phyloP scores from a whole-genome alignment of 176 grass and related monocot species.

The Juncus inflexus region DNA sequence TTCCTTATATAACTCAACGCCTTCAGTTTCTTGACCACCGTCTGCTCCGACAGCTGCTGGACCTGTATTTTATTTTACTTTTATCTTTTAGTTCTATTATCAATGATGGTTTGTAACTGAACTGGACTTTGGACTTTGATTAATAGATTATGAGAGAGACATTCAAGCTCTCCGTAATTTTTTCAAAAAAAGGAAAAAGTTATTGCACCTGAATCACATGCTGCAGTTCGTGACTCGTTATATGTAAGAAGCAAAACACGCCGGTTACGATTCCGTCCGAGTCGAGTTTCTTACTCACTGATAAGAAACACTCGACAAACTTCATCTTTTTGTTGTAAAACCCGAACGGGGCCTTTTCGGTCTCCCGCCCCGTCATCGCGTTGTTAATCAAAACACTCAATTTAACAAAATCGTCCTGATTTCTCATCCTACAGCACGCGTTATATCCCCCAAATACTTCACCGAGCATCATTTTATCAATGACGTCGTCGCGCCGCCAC shows the following conservation, averaged over 20 bases:
- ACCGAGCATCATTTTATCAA: constrained; percentile 83
- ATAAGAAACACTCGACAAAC: constrained; percentile 71
- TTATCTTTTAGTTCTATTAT: too few relatives aligned
- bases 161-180: too few relatives aligned
- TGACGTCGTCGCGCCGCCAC: constrained; percentile 74
- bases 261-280: constrained; percentile 51
- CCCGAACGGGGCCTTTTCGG: constrained; percentile 67
- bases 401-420: constrained; percentile 63
- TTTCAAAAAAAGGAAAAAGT: too few relatives aligned
- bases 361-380: constrained; percentile 72
- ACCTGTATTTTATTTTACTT: constrained; percentile 7
- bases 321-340: constrained; percentile 55
- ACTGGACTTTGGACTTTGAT: too few relatives aligned
- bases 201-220: constrained; percentile 37
- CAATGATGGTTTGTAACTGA: too few relatives aligned
- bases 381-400: constrained; percentile 77
- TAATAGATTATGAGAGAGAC: too few relatives aligned
- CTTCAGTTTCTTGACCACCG: constrained; percentile 57
- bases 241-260: constrained; percentile 87
- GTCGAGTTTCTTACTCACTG: constrained; percentile 67
- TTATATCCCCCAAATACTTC: constrained; percentile 67
- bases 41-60: constrained; percentile 65
- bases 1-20: constrained; percentile 78
- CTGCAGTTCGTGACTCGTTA: constrained; percentile 79
- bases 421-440: constrained; percentile 69